Evolutionary conservation across 2,329 filamentous ascomycete genomes (phyloP), one percentile per base, ranked within the genome.

Genomic region (Aspergillus alliaceus): DNA sequence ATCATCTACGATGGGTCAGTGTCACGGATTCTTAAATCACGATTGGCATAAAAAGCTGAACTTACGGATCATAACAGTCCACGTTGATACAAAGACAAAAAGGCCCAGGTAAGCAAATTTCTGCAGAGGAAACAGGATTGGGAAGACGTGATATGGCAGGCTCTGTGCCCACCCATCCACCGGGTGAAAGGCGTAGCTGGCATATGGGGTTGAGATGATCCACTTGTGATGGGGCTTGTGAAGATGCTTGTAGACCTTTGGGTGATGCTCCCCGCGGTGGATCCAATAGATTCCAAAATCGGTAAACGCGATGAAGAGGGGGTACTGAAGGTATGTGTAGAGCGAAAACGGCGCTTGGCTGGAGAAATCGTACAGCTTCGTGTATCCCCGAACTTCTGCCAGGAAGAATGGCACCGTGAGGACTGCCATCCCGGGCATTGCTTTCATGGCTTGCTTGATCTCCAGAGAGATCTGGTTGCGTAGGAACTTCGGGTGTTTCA

Each of bases 141-240:
- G 91, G 79, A 92, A 97, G 64, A 96, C 63, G 77, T 97, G 93
- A 79, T 97, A 97, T 1, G 93, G 93, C 31, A 96, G 71, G 57
- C 89, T 90, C 80, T 97, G 93, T 5, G 86, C 82, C 77, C 88
- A 97, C 66, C 93, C 93, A 71, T 98, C 93, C 46, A 97, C 72
- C 0, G 93, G 93, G 79, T 98, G 91, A 82, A 98, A 98, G 54
- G 93, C 93, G 71, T 96, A 90, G 67, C 89, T 91, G 25, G 93
- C 92, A 74, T 86, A 97, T 0, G 93, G 93, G 0, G 91, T 96
- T 7, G 93, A 93, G 88, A 97, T 95, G 77, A 97, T 96, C 93
- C 93, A 98, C 81, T 96, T 97, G 85, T 98, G 93, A 78, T 98
- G 93, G 62, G 91, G 88, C 84, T 98, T 98, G 84, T 98, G 93